Evolutionary conservation across 345 rosid species (phyloP).

Genomic region (Eucalyptus dawsonii): DNA sequence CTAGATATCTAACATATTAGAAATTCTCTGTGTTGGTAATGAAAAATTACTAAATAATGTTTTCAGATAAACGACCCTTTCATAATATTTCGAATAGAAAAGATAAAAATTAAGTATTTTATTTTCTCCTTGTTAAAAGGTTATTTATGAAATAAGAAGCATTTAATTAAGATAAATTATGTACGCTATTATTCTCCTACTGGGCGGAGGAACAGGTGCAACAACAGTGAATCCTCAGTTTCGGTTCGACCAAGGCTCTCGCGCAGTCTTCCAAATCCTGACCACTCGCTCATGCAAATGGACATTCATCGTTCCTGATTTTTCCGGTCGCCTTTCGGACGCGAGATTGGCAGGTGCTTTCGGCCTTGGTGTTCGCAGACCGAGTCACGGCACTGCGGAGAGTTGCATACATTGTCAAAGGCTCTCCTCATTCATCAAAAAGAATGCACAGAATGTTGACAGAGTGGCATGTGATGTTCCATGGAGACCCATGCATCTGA

Average conservation of each 20-base stretch:
- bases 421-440: not conserved
- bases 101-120: not conserved
- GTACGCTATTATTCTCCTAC: not conserved
- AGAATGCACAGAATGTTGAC: not conserved
- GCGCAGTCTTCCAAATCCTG: not conserved
- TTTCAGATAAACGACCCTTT: not conserved
- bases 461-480: not conserved
- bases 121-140: not conserved
- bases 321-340: not conserved
- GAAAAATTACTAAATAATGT: too few relatives aligned
- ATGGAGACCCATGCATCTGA: not conserved
- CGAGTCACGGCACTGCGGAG: not conserved
- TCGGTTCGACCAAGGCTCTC: not conserved
- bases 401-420: not conserved
- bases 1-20: not conserved
- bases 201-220: not conserved
- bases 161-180: not conserved
- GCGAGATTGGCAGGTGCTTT: not conserved
- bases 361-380: not conserved
- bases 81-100: not conserved
- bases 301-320: not conserved
- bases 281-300: not conserved
- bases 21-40: not conserved
- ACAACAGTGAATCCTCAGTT: not conserved
- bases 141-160: not conserved